These are phyloP conservation scores for Elsinoe australis DNA, from an alignment of 2,329 filamentous ascomycete genomes.

Conservation along the genomic window DNA sequence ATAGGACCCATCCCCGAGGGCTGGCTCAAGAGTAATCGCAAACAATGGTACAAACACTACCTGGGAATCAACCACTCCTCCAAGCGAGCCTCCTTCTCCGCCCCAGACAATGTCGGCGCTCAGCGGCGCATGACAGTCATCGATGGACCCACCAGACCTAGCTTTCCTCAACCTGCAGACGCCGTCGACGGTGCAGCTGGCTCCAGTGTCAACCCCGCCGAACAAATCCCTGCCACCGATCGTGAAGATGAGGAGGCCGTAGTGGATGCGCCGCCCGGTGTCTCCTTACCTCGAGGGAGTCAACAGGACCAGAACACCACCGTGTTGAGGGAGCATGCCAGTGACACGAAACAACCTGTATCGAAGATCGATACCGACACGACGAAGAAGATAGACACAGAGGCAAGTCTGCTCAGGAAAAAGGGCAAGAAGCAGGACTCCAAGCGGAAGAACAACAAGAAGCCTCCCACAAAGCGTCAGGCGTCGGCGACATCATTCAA, in stretches of 20 bases:
- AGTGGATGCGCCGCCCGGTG: conserved; percentile 25
- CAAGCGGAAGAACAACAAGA: not conserved
- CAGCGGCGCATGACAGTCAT: conserved; percentile 38
- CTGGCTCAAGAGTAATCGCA: conserved; percentile 56
- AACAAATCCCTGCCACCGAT: conserved; percentile 10
- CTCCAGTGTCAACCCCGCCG: conserved; percentile 7
- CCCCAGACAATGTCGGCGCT: conserved; percentile 38
- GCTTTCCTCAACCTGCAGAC: conserved; percentile 36
- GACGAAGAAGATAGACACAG: conserved; percentile 3
- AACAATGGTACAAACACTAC: conserved; percentile 54
- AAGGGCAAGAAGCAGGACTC: conserved; percentile 21
- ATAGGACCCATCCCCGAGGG: conserved; percentile 59
- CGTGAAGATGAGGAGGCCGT: conserved; percentile 25
- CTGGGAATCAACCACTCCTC: conserved; percentile 39
- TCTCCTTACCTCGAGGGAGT: conserved; percentile 27
- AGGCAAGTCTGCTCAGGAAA: conserved; percentile 11
- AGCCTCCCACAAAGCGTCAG: conserved; percentile 5
- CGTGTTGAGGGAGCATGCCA: not conserved
- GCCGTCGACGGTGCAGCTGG: conserved; percentile 21
- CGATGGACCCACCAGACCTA: conserved; percentile 35
- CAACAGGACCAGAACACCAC: not conserved
- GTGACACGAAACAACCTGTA: not conserved
- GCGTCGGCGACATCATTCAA: conserved; percentile 16
- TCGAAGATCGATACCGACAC: conserved; percentile 4
- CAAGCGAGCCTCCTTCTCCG: conserved; percentile 45